These are phyloP conservation scores for Narthecium ossifragum DNA, from an alignment of 106 monocot genomes.

Conservation along the genomic window DNA sequence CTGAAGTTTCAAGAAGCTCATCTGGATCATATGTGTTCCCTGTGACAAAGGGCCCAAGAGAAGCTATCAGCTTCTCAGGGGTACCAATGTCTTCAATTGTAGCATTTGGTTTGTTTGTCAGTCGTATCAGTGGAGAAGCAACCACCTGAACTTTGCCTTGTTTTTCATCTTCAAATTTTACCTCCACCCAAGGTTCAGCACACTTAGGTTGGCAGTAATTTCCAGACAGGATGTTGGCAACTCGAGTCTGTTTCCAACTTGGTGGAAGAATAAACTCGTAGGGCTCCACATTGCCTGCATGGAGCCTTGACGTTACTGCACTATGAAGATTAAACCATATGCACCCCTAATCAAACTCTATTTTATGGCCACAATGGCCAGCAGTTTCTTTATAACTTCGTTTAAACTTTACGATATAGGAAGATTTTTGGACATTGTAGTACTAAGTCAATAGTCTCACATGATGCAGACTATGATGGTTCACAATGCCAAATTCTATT, in stretches of 20 bases:
- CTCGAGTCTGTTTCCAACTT: slow-evolving; percentile 86
- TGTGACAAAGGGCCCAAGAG: slow-evolving; percentile 96
- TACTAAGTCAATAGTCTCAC: no score
- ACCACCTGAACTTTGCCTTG: slow-evolving; percentile 94
- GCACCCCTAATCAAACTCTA: no score
- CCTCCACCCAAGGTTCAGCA: slow-evolving; percentile 98
- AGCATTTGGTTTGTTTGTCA: slow-evolving; percentile 91
- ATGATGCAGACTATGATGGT: no score
- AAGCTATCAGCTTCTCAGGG: slow-evolving; percentile 85
- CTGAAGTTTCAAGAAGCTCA: slow-evolving; percentile 64
- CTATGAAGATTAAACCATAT: no score
- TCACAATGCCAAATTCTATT: no score
- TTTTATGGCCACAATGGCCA: no score
- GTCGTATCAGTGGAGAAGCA: slow-evolving; percentile 86
- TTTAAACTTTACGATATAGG: no score
- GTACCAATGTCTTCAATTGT: slow-evolving; percentile 95
- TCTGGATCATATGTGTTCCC: slow-evolving; percentile 88
- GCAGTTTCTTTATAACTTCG: no score
- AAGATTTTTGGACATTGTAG: no score
- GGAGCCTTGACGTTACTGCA: no score
- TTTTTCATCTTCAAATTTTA: slow-evolving; percentile 94
- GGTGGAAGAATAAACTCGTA: slow-evolving; percentile 89
- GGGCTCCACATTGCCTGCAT: slow-evolving; percentile 93
- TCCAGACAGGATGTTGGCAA: slow-evolving; percentile 95
- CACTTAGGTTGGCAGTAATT: slow-evolving; percentile 99